These are phyloP conservation scores for Tylopilus intermedius DNA, from an alignment of 768 basidiomycete species.

Conservation along the genomic window DNA sequence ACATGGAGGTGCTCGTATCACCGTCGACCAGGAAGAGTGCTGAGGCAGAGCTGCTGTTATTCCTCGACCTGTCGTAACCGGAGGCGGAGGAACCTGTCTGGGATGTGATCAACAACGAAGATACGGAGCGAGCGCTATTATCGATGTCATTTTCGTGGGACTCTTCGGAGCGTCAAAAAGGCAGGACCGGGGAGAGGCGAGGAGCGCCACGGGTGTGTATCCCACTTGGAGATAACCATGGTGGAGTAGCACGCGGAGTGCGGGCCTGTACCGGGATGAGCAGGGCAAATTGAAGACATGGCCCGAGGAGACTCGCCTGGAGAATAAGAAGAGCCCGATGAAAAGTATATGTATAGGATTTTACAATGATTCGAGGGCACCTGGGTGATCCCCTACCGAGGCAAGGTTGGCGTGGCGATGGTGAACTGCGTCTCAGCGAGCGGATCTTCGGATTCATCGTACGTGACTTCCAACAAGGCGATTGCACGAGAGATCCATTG, in stretches of 20 bases:
- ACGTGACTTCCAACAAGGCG: conserved; percentile 71
- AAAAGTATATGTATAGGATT: neutral
- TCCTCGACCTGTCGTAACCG: conserved; percentile 13
- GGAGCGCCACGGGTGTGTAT: conserved; percentile 27
- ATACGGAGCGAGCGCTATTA: conserved; percentile 1
- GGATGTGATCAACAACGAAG: conserved; percentile 18
- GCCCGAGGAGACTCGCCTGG: conserved; percentile 12
- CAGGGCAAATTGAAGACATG: too few species aligned
- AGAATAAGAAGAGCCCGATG: neutral
- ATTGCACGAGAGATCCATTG: conserved; percentile 59
- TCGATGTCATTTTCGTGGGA: conserved; percentile 5
- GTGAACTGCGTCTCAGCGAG: conserved; percentile 73
- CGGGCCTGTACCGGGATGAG: conserved; percentile 9
- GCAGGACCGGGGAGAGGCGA: conserved; percentile 26
- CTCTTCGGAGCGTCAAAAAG: conserved; percentile 25
- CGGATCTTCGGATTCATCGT: conserved; percentile 85
- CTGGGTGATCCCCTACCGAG: conserved; percentile 56
- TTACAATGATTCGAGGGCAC: conserved; percentile 60
- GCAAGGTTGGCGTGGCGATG: conserved; percentile 77
- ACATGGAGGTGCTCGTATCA: conserved; percentile 21
- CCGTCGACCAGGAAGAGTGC: conserved; percentile 8
- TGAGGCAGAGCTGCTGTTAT: conserved; percentile 7
- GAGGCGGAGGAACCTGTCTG: conserved; percentile 16
- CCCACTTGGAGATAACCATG: conserved; percentile 7
- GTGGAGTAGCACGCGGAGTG: conserved; percentile 9